phyloP scores from a whole-genome alignment of 2,329 filamentous ascomycete genomes.

The Cladophialophora psammophila region DNA sequence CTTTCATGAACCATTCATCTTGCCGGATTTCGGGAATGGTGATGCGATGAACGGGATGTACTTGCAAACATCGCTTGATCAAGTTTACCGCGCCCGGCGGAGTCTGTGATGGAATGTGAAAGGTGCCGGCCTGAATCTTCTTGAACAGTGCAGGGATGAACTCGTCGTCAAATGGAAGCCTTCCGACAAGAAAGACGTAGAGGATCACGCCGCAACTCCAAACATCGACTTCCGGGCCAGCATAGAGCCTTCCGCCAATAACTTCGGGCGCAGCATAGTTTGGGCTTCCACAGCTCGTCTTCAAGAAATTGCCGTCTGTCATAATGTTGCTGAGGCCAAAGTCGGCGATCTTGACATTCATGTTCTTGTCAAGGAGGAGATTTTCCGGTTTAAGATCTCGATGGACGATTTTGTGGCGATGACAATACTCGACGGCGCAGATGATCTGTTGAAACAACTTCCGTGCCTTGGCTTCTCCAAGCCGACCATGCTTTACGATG shows the following conservation, averaged over 20 bases:
- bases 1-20: constrained; percentile 92
- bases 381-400: constrained; percentile 98
- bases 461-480: constrained; percentile 89
- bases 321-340: constrained; percentile 99
- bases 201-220: constrained; percentile 73
- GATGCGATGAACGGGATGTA: constrained; percentile 87
- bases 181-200: constrained; percentile 69
- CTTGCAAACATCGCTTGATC: constrained; percentile 87
- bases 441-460: constrained; percentile 99
- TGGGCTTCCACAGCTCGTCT: constrained; percentile 96
- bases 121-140: constrained; percentile 94
- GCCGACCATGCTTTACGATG: constrained; percentile 90
- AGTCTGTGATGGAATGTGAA: constrained; percentile 90
- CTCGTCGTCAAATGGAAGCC: constrained; percentile 94
- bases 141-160: constrained; percentile 97
- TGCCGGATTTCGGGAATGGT: constrained; percentile 92
- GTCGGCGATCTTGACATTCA: constrained; percentile 99
- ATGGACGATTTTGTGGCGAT: constrained; percentile 98
- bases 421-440: constrained; percentile 97
- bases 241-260: constrained; percentile 96
- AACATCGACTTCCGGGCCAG: constrained; percentile 95
- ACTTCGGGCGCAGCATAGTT: constrained; percentile 99
- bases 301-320: constrained; percentile 98
- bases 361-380: constrained; percentile 87
- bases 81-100: constrained; percentile 79